Evolutionary conservation across 1,284 basidiomycete genomes (phyloP).

Genomic region (Ganoderma boninense): DNA sequence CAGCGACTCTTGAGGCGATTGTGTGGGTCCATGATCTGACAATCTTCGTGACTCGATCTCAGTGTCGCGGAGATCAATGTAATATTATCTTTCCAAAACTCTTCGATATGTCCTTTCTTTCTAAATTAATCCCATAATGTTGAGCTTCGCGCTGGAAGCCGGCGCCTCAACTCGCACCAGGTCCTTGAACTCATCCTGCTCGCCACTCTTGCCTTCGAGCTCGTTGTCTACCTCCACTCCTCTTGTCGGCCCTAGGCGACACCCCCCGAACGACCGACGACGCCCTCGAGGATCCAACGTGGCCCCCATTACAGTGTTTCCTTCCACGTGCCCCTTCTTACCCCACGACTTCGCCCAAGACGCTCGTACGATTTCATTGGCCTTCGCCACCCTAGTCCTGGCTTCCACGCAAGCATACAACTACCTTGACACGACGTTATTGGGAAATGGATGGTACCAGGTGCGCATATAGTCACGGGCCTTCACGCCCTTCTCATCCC

Average conservation of each 20-base stretch:
- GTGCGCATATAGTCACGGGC: slow-evolving; percentile 33
- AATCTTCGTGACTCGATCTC: slow-evolving; percentile 24
- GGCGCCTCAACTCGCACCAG: background rate
- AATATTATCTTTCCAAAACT: background rate
- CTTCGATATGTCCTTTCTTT: background rate
- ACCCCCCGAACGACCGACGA: background rate
- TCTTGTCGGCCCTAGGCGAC: background rate
- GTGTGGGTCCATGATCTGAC: background rate
- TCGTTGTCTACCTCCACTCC: background rate
- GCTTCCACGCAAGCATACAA: slow-evolving; percentile 19
- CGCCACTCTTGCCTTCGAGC: background rate
- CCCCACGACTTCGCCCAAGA: slow-evolving; percentile 22
- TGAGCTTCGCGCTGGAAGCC: background rate
- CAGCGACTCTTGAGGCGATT: background rate
- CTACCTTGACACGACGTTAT: slow-evolving; percentile 17
- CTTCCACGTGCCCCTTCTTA: slow-evolving; percentile 24
- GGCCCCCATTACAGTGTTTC: slow-evolving; percentile 11
- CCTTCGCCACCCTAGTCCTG: slow-evolving; percentile 6
- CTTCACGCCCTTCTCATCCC: background rate
- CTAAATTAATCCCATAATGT: background rate
- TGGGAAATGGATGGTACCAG: slow-evolving; percentile 51
- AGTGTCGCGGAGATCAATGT: background rate
- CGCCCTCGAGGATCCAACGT: background rate
- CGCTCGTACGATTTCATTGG: slow-evolving; percentile 22
- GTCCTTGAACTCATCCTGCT: background rate